Conservation (phyloP, 2,329 filamentous ascomycete genomes). For the Aureobasidium sp. region DNA sequence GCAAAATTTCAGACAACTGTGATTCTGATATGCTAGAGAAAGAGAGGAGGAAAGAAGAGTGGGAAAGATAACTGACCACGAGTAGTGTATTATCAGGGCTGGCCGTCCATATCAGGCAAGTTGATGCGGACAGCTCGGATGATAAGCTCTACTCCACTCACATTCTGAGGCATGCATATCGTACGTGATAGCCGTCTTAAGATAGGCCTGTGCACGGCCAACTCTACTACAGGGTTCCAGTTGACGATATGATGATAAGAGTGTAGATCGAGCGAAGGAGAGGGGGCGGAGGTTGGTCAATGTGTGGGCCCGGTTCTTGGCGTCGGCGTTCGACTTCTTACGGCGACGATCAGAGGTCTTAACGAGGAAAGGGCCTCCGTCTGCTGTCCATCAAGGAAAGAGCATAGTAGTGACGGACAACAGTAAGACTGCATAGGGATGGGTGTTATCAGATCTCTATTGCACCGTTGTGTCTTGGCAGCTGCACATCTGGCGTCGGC, state of each 20-base stretch:
- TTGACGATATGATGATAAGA: background rate
- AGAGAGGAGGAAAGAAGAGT: background rate
- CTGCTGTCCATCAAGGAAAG: background rate
- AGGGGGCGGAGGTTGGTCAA: background rate
- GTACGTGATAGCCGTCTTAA: background rate
- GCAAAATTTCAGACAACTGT: too few relatives aligned
- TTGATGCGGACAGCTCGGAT: background rate
- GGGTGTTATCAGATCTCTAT: background rate
- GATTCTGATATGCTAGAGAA: background rate
- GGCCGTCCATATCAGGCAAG: background rate
- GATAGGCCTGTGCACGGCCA: constrained; percentile 2
- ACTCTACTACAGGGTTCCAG: background rate
- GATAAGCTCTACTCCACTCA: background rate
- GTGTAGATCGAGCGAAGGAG: background rate
- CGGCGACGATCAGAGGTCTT: background rate
- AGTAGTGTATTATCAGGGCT: background rate
- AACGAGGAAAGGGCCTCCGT: background rate
- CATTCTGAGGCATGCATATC: background rate
- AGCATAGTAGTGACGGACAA: too few relatives aligned
- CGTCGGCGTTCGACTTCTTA: background rate
- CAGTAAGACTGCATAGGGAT: background rate
- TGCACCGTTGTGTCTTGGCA: background rate
- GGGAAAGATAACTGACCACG: background rate
- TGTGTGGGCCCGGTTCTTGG: background rate
- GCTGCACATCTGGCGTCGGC: background rate